Percentiles rank a stretch among this genome's conserved stretches.
phyloP scores from a whole-genome alignment of 441 rosid genomes.

The Gossypium gossypioides region DNA sequence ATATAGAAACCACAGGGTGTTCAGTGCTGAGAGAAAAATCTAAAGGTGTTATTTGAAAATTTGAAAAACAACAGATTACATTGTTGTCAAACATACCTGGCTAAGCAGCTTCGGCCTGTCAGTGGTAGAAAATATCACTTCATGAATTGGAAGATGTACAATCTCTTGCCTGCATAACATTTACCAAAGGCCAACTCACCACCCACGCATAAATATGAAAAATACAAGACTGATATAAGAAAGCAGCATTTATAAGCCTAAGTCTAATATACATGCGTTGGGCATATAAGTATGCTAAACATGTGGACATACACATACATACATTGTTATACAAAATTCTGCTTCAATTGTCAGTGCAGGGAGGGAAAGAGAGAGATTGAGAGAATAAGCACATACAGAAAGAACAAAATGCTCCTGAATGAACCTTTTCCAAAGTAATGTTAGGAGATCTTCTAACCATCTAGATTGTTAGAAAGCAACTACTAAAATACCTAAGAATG shows the following conservation, averaged over 20 bases:
- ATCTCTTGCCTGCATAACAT: conserved; percentile 40
- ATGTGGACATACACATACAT: not conserved
- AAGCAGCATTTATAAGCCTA: not conserved
- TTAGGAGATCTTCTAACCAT: not conserved
- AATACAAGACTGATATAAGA: not conserved
- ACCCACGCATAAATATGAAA: not conserved
- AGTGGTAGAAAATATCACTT: conserved; percentile 61
- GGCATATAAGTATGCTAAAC: not conserved
- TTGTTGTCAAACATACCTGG: conserved; percentile 36
- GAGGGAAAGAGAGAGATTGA: not conserved
- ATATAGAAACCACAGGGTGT: not conserved
- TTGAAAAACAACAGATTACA: not conserved
- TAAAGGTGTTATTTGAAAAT: not conserved
- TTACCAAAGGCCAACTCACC: conserved; percentile 16
- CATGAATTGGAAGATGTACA: conserved; percentile 39
- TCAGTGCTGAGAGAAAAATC: not conserved
- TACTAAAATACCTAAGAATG: not conserved
- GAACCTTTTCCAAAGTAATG: not conserved
- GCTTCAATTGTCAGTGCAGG: not conserved
- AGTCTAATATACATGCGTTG: not conserved
- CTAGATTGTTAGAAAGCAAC: not conserved
- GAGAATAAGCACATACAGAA: not conserved
- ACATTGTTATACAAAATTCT: not conserved
- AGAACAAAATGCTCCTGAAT: not conserved
- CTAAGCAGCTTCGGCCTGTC: conserved; percentile 78